Base-by-base conservation (phyloP, 2,329 filamentous ascomycete genomes). In the Tolypocladium cylindrosporum region DNA sequence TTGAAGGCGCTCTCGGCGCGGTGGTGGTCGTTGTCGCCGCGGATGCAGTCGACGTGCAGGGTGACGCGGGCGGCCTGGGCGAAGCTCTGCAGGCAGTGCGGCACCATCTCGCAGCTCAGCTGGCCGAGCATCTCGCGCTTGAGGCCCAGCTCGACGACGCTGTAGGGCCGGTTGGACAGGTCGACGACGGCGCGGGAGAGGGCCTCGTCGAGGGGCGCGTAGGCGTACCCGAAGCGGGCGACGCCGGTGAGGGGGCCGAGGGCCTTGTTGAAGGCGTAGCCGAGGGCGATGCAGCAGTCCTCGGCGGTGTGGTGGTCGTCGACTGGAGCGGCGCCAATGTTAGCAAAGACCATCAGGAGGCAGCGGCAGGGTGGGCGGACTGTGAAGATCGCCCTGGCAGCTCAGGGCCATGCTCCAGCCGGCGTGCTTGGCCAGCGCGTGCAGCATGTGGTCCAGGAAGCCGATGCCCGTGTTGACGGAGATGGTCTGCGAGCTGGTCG, bases 281-380 rank as follows among this genome's bases (percentile, higher is more conserved):
- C 94, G 27, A 99, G 85, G 16, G 93, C 91, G 64, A 99, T 88
- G 76, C 90, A 97, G 60, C 90, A 88, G 72, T 99, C 94, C 79
- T 99, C 94, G 62, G 92, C 89, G 10, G 93, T 97, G 82, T 99
- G 94, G 77, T 99, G 94, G 80, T 97, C 94, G 77, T 99, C 94
- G 72, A 99, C 91, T 93, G 61, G 37, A 19, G 41, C 37, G 13
- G 34, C 8, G 37, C 19, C 21, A 42, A 40, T 1, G 40, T 48
- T 13, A 40, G 19, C 14, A 24, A 36, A 34, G 54, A 24, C 24
- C 8, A 41, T 55, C 43, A 40, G 40, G 58, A 31, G 27, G 27
- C 27, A 6, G 27, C 27, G 27, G 36, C 1, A 39, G 21, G 41
- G n/a, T 54, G 39, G 45, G 81, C 85, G 63, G 75, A 93, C 90